phyloP scores from a whole-genome alignment of 805 yeast species.

The Saccharomycopsis synnaedendra region DNA sequence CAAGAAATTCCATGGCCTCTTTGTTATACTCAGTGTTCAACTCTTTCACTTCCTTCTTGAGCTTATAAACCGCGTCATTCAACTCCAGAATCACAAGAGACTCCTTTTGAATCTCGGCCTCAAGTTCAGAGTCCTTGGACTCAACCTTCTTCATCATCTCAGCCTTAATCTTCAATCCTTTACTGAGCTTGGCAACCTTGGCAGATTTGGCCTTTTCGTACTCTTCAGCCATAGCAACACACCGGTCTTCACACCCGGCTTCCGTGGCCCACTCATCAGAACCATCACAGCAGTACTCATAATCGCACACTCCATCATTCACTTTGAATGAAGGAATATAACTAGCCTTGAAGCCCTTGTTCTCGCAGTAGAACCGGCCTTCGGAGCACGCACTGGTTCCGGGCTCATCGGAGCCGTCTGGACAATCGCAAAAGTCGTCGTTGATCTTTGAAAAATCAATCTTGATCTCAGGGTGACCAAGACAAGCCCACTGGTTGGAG shows the following conservation, averaged over 20 bases:
- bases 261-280: constrained; percentile 52
- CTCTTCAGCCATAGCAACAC: constrained; percentile 21
- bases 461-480: constrained; percentile 52
- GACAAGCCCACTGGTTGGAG: constrained; percentile 56
- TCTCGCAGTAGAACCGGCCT: constrained; percentile 61
- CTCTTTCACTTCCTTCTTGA: constrained; percentile 9
- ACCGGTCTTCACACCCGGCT: constrained; percentile 20
- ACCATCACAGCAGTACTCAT: constrained; percentile 86
- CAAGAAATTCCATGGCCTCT: constrained; percentile 13
- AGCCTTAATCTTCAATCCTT: constrained; percentile 19
- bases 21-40: constrained; percentile 12
- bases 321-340: constrained; percentile 58
- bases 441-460: constrained; percentile 56
- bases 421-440: constrained; percentile 92
- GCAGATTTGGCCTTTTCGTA: constrained; percentile 18
- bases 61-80: constrained; percentile 11
- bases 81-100: constrained; percentile 8
- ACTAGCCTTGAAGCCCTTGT: constrained; percentile 55
- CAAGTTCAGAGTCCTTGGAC: constrained; percentile 1
- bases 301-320: constrained; percentile 89
- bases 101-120: constrained; percentile 3
- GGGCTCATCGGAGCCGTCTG: constrained; percentile 96
- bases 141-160: constrained; percentile 6
- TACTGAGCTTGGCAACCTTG: constrained; percentile 18
- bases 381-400: constrained; percentile 76